Evolutionary conservation across 768 basidiomycete genomes (phyloP), one percentile per base, ranked within the genome.

Genomic region (Sporobolomyces phaffii): DNA sequence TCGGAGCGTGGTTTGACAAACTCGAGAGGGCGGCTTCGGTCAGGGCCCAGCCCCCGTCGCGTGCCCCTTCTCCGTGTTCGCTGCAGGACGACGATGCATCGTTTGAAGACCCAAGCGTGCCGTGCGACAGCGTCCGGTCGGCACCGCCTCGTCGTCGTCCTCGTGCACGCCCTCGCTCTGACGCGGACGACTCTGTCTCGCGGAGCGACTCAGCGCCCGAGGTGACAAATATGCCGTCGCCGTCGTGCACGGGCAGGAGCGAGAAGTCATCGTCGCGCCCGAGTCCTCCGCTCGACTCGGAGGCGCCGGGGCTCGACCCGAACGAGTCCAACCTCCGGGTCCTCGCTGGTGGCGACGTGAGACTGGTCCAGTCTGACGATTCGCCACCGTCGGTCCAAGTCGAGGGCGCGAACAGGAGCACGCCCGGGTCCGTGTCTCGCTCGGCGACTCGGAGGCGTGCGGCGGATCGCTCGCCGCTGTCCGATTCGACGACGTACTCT

Each of bases 171-270:
- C 24, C 26, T 40, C 47, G 33, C 38, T 14, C 36, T 5, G 38
- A 40, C n/a, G 34, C 13, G 20, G 20, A 13, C n/a, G n/a, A 17
- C 47, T 22, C 22, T 9, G 60, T 49, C 6, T 20, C 45, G 33
- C 60, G 48, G 36, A 61, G 60, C 28, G 48, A 43, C 22, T 43
- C 40, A 2, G 22, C 54, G 9, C 40, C 6, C 15, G 6, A 14
- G 7, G 7, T 10, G 18, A 31, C 34, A 28, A 62, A 62, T 18
- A 54, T 38, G 17, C 62, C 62, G 22, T 43, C 44, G 20, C 62
- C 62, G 43, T 62, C 62, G 43, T 62, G 62, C 10, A 52, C 45
- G 36, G 62, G 62, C 22, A 62, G 41, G n/a, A 62, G 40, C 10
- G 62, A 62, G 8, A 36, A 18, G 18, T 43, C 33, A 40, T 43